Base-by-base conservation (phyloP, 1,284 basidiomycete species). In the Cerioporus squamosus region DNA sequence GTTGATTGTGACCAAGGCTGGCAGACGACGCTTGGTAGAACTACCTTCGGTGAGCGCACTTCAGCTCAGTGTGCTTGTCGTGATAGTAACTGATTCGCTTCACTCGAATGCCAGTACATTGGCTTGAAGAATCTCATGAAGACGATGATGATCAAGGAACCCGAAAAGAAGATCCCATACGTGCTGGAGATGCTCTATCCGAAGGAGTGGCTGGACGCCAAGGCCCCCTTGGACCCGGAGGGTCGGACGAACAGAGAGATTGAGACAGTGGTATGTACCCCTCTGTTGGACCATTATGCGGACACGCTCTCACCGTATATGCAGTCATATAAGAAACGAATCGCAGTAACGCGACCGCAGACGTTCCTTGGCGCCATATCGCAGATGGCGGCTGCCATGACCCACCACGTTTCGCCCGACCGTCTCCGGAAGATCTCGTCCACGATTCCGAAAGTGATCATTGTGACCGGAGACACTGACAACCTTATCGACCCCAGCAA, bases 391-490 rank as follows among this genome's bases (percentile, higher is more conserved):
- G 91, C 94, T 0, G 90, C 74, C 0, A 60, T 91, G 3, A 89
- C 87, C 0, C 94, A 95, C 69, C 69, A 81, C 54, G 86, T 95
- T 53, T 72, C 79, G 2, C 75, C 81, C 0, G 79, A 79, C 0
- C 81, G 84, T 1, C 79, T 94, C 14, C 71, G 72, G 5, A 67
- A 67, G 36, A 86, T 95, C 46, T 82, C 87, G 2, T 68, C 71
- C 0, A 75, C 75, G 3, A 81, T 95, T 15, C 80, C 83, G 10
- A 83, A 84, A 62, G 81, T 94, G 3, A 62, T 81, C 14, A 88
- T 95, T 60, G 68, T 94, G 17, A 91, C 86, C 0, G 94, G 93
- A 2, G 88, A 93, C 64, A 72, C 83, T 2, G 94, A 96, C 69
- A 66, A 85, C 47, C 74, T 95, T 2, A 83, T 96, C 23, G 68